phyloP scores from a whole-genome alignment of 2,329 filamentous ascomycete species.

The Pseudogymnoascus sp. region DNA sequence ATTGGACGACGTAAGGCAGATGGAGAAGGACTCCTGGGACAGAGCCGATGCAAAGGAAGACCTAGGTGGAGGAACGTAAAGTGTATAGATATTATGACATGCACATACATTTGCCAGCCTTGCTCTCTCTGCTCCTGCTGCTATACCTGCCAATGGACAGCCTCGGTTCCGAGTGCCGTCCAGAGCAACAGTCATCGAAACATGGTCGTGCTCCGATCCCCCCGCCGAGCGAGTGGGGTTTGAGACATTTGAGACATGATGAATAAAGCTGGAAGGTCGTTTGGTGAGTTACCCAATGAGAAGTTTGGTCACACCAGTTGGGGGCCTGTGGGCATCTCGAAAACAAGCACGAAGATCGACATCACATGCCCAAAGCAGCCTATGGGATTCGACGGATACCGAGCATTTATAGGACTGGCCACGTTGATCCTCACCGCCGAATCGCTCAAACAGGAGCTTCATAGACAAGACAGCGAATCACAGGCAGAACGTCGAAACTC shows the following conservation, averaged over 20 bases:
- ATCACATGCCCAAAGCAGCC: conserved; percentile 4
- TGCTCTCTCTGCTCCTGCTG: not conserved
- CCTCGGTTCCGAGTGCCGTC: not conserved
- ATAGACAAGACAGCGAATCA: not conserved
- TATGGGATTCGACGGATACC: not conserved
- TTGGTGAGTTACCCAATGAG: not conserved
- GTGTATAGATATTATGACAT: not conserved
- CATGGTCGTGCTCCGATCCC: not conserved
- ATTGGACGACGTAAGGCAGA: conserved; percentile 43
- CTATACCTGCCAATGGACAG: not conserved
- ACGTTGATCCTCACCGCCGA: not conserved
- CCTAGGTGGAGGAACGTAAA: conserved; percentile 33
- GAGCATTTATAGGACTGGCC: not conserved
- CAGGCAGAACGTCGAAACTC: not conserved
- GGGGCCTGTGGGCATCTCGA: not conserved
- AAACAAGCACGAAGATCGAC: conserved; percentile 5
- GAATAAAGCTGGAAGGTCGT: not conserved
- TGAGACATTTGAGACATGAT: not conserved
- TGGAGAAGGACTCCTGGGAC: conserved; percentile 73
- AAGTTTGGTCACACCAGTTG: not conserved
- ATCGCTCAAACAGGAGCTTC: not conserved
- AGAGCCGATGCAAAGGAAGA: conserved; percentile 63
- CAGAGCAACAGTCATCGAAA: not conserved
- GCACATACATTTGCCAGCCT: not conserved
- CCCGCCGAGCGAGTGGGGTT: not conserved